Conservation (phyloP, 225 moss, liverwort and hornwort species). For the Polytrichum formosum region DNA sequence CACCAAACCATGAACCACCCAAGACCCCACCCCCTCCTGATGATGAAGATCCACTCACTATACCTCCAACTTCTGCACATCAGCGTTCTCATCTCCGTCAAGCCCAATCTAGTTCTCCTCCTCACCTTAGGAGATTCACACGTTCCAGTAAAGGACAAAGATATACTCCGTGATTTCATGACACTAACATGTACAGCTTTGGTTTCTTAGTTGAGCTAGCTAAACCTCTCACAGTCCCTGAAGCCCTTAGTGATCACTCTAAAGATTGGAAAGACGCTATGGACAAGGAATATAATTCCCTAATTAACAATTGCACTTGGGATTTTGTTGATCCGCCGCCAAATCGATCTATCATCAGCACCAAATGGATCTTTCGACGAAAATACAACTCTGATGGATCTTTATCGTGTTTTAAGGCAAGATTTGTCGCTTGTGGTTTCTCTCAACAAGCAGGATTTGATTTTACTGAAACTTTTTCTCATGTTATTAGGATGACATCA, state of each 20-base stretch:
- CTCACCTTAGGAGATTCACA: background rate
- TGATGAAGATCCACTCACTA: too few relatives aligned
- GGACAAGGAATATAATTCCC: slow-evolving; percentile 1
- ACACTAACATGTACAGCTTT: slow-evolving; percentile 2
- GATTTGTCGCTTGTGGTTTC: background rate
- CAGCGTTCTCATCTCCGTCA: background rate
- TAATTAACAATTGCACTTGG: background rate
- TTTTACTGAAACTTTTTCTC: too few relatives aligned
- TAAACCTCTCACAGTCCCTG: background rate
- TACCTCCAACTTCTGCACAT: background rate
- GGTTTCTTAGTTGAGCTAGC: background rate
- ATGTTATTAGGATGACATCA: too few relatives aligned
- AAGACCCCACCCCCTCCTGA: too few relatives aligned
- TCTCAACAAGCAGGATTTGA: too few relatives aligned
- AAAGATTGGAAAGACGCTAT: background rate
- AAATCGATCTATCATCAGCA: background rate
- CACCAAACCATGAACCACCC: too few relatives aligned
- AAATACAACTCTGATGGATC: background rate
- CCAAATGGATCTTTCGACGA: background rate
- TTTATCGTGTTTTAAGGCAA: background rate
- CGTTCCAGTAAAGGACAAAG: background rate
- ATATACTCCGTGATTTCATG: background rate
- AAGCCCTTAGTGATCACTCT: background rate
- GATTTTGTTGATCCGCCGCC: background rate
- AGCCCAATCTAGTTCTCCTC: background rate